Conservation (phyloP, 805 yeast genomes). For the Saturnispora sanitii region DNA sequence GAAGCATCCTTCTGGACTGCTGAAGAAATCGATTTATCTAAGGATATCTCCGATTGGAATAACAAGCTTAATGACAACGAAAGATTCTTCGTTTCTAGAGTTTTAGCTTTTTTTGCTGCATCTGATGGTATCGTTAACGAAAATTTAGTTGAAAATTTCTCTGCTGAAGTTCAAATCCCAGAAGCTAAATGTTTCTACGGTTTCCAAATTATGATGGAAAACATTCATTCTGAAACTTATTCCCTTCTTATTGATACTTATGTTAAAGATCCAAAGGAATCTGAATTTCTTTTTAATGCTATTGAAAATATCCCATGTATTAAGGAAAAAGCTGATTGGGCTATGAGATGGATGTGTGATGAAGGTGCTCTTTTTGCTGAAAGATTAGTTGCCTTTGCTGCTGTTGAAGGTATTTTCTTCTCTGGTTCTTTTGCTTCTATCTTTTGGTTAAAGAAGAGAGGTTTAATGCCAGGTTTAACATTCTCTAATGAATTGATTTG, state of each 20-base stretch:
- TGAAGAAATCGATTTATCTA: slow-evolving; percentile 92
- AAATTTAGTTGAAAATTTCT: slow-evolving; percentile 92
- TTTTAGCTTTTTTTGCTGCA: slow-evolving; percentile 96
- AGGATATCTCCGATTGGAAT: slow-evolving; percentile 91
- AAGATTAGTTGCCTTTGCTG: slow-evolving; percentile 96
- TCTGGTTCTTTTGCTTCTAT: slow-evolving; percentile 97
- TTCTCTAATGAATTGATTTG: slow-evolving; percentile 96
- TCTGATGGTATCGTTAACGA: slow-evolving; percentile 98
- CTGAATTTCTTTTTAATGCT: slow-evolving; percentile 86
- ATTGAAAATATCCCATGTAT: slow-evolving; percentile 94
- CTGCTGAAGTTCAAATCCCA: slow-evolving; percentile 93
- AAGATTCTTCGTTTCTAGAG: slow-evolving; percentile 84
- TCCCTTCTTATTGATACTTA: slow-evolving; percentile 90
- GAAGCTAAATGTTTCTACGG: slow-evolving; percentile 99
- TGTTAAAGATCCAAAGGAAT: slow-evolving; percentile 91
- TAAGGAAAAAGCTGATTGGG: slow-evolving; percentile 98
- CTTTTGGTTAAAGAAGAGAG: slow-evolving; percentile 98
- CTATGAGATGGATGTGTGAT: slow-evolving; percentile 92
- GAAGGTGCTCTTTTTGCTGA: slow-evolving; percentile 84
- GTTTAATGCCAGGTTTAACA: slow-evolving; percentile 97
- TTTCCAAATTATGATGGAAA: slow-evolving; percentile 99
- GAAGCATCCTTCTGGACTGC: slow-evolving; percentile 99
- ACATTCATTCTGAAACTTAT: slow-evolving; percentile 96
- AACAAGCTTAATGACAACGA: slow-evolving; percentile 81
- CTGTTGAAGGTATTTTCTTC: slow-evolving; percentile 98